Base-by-base conservation (phyloP, 1,284 basidiomycete species). In the Ceratobasidium sp. region DNA sequence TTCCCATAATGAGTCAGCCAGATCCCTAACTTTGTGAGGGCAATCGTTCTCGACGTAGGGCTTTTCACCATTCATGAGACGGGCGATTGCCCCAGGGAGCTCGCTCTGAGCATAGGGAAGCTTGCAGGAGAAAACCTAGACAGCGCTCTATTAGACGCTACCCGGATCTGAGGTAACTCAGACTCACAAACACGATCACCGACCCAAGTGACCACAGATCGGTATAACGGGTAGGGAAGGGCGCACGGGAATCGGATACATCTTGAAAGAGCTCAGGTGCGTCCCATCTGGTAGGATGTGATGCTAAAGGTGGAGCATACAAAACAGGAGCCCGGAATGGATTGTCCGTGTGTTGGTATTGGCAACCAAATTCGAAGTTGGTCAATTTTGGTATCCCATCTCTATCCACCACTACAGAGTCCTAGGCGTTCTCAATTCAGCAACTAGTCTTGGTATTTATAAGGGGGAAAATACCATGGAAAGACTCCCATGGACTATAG, bases 201-300 rank as follows among this genome's bases (percentile, higher is more conserved):
- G 29, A 56, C 21, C 54, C 54, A 19, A 56, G 21, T 16, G 54
- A 56, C 54, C 54, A 56, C 9, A 56, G 36, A 25, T 56, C 54
- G 29, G 54, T 56, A 41, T 56, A 56, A 6, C 54, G 29, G 19
- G 54, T 56, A 9, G 54, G 54, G 21, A 39, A 56, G 2, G 54
- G 54, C 36, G 54, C 16, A 9, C 33, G 30, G 9, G 33, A 56
- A 21, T 56, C 54, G 8, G 30, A 9, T 7, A 56, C 33, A 19
- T 56, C 54, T 56, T 56, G 33, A 33, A 56, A 56, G 13, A 56
- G 16, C n/a, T 56, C 54, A 14, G 54, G 54, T 41, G 54, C 54
- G 30, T 56, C 54, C 54, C 54, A 56, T 41, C 54, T 21, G 1
- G 33, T 56, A 5, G 54, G 54, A 23, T 56, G 33, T 1, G 54